Base-by-base conservation (phyloP, 108 stramenopile genomes). In the Nitzschia sp. region DNA sequence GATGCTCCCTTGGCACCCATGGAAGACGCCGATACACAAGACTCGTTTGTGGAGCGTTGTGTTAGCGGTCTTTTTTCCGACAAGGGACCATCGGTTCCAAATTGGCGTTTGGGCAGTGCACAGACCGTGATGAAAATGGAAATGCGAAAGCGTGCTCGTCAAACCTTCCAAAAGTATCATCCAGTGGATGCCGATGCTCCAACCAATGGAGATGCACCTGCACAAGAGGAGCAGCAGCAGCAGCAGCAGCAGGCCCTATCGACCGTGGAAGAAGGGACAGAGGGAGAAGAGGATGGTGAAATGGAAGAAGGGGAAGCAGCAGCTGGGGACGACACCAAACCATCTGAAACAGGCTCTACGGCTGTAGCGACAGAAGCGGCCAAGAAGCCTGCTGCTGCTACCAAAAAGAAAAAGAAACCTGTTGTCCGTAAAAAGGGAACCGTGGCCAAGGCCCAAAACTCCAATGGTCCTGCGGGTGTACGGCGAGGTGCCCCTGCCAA, bases 1-100 rank as follows among this genome's bases (percentile, higher is more conserved):
- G 39, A 25, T 11, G 41, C 67, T 0, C 65, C 72, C 11, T 67
- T 76, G 52, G 67, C 63, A 55, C 75, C 75, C 39, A 76, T 76
- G 75, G 75, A 76, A 41, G 75, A 76, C 1, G 44, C 39, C 42
- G 75, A 76, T 57, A 65, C 68, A 6, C 42, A 76, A 57, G 48
- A 63, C n/a, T 12, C 54, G 3, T 76, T 69, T 57, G 75, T 76
- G 20, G 42, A 69, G 9, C 60, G 75, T 64, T 76, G 75, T 42
- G 24, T 69, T 1, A 22, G 10, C 5, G 34, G 67, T 1, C 19
- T 63, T 7, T 11, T 19, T 20, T 11, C 53, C 14, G 19, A 21
- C 20, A 22, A 26, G 10, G 50, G 17, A 9, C 12, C 66, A 10
- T 41, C 44, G 11, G 24, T 20, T 22, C 73, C 73, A 10, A 67